Percentiles rank a stretch among this genome's conserved stretches.
Conservation (phyloP, 179 eudicot genomes). For the Silene vulgaris region DNA sequence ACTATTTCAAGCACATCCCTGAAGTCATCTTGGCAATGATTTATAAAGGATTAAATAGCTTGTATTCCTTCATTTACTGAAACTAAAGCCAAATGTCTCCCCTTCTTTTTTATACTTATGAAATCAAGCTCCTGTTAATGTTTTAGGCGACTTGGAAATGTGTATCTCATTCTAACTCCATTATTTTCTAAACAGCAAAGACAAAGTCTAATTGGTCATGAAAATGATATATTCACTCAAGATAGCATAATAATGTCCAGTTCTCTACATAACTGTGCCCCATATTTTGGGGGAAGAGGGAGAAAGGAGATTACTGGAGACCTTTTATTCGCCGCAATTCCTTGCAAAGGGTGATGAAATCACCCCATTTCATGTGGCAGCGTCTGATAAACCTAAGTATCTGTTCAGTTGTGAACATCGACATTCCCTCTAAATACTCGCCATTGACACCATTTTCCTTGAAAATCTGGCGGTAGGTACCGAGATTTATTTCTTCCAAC, state of each 20-base stretch:
- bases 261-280: no score
- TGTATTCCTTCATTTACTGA: not conserved
- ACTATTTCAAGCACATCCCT: not conserved
- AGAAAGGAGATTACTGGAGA: constrained; percentile 16
- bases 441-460: constrained; percentile 89
- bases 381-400: constrained; percentile 85
- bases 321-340: constrained; percentile 91
- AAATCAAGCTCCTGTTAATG: not conserved
- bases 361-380: constrained; percentile 98
- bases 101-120: not conserved
- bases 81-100: not conserved
- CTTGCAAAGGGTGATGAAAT: constrained; percentile 85
- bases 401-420: constrained; percentile 91
- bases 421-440: constrained; percentile 89
- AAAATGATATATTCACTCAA: not conserved
- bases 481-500: constrained; percentile 87
- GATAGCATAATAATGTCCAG: not conserved
- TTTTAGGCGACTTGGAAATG: constrained; percentile 8
- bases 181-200: not conserved
- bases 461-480: constrained; percentile 65
- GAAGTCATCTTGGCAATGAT: not conserved
- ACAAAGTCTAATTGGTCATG: no score
- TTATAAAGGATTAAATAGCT: not conserved
- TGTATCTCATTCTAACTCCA: not conserved
- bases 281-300: not conserved